phyloP scores from a whole-genome alignment of 2,329 filamentous ascomycete genomes.

The Scytalidium lignicola region DNA sequence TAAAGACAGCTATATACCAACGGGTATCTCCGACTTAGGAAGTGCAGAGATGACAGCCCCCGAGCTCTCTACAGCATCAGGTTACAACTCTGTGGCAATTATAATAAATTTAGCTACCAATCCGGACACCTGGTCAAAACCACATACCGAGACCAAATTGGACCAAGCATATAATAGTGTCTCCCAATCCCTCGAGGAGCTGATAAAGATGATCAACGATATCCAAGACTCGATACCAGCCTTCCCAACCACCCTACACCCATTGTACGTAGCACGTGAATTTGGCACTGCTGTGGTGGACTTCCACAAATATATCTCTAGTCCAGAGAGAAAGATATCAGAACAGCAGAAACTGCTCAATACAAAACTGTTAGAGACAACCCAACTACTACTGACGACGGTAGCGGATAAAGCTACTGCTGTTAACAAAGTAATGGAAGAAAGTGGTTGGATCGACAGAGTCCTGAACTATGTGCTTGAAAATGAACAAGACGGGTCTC shows the following conservation, averaged over 20 bases:
- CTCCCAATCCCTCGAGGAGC: conserved; percentile 9
- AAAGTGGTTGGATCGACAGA: conserved; percentile 29
- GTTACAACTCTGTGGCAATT: conserved; percentile 14
- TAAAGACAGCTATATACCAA: not conserved
- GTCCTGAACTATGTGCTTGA: conserved; percentile 18
- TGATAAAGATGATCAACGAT: conserved; percentile 2
- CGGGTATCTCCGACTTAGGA: not conserved
- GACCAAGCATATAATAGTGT: conserved; percentile 13
- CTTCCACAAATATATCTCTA: conserved; percentile 15
- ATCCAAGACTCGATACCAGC: conserved; percentile 11
- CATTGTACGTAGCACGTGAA: conserved; percentile 24
- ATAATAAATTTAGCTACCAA: conserved; percentile 16
- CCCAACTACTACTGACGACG: conserved; percentile 10
- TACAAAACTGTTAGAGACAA: conserved; percentile 6
- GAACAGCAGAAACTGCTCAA: conserved; percentile 13
- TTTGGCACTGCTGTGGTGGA: conserved; percentile 13
- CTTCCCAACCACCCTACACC: conserved; percentile 20
- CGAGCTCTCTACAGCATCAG: not conserved
- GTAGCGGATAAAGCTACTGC: conserved; percentile 14
- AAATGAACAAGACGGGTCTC: conserved; percentile 3
- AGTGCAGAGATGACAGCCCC: conserved; percentile 1
- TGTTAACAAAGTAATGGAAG: conserved; percentile 24
- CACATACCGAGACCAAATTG: conserved; percentile 10
- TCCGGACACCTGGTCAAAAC: conserved; percentile 8
- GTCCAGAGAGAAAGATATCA: conserved; percentile 10